A percentile compares a stretch with the other conserved stretches of the same genome.
These are phyloP conservation scores for Turritis glabra DNA, from an alignment of 345 rosid genomes.

Conservation along the genomic window DNA sequence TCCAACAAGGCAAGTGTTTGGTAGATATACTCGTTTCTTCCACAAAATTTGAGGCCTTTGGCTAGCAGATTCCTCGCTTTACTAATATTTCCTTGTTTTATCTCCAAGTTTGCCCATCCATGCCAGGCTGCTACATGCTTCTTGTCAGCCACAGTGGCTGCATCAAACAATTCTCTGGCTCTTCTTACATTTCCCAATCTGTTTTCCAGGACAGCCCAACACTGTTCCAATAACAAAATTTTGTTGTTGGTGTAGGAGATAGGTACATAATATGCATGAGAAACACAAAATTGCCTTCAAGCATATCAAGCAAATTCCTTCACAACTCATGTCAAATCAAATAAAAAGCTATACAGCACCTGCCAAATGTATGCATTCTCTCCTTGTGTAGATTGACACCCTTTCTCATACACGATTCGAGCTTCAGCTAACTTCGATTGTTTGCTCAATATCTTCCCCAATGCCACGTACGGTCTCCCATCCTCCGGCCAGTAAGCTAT, in stretches of 20 bases:
- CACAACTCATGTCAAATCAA: background rate
- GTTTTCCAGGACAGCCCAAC: constrained; percentile 95
- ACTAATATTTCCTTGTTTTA: constrained; percentile 83
- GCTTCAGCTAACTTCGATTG: constrained; percentile 68
- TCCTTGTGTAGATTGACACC: constrained; percentile 94
- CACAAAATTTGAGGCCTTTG: constrained; percentile 83
- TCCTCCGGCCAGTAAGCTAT: constrained; percentile 92
- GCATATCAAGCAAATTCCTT: background rate
- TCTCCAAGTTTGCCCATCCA: constrained; percentile 97
- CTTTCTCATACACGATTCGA: constrained; percentile 75
- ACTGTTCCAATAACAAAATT: constrained; percentile 50
- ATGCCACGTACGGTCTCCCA: constrained; percentile 84
- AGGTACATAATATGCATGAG: background rate
- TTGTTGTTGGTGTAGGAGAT: background rate
- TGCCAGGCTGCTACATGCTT: constrained; percentile 95
- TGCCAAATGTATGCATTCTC: constrained; percentile 99
- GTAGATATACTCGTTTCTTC: constrained; percentile 87
- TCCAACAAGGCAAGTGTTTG: constrained; percentile 89
- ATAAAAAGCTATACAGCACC: constrained; percentile 45
- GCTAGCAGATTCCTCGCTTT: constrained; percentile 92
- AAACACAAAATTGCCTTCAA: background rate
- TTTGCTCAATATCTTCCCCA: constrained; percentile 79
- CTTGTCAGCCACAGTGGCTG: constrained; percentile 94
- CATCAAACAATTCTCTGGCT: constrained; percentile 94
- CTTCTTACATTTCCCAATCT: constrained; percentile 77